Base-by-base conservation (phyloP, 768 basidiomycete genomes). In the Russula foetens region DNA sequence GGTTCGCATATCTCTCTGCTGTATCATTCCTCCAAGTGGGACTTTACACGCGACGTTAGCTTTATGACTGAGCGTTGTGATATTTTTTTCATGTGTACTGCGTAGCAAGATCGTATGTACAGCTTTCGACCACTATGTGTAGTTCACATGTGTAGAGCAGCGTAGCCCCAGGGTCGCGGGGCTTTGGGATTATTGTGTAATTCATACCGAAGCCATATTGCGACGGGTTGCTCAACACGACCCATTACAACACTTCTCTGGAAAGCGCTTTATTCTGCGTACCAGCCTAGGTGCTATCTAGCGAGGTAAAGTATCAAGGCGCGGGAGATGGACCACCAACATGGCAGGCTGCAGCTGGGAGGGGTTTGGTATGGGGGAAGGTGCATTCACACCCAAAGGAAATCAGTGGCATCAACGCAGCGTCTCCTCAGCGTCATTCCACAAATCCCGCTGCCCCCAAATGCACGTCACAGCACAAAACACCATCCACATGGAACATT, bases 381-480 rank as follows among this genome's bases (percentile, higher is more conserved):
- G 9, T 33, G 31, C 31, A 33, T 33, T 33, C 31, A 33, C 31
- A 33, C 31, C n/a, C n/a, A n/a, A n/a, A n/a, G 31, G 4, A 33
- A 33, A 33, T 35, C 35, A 35, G 14, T 17, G 44, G 26, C 14
- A 44, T 24, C 21, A 39, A 31, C 56, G 28, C 23, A 62, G 19
- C 12, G 45, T 14, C 51, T 52, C 74, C 67, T 85, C 83, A 23
- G 85, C 88, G 67, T 92, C 90, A 71, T 74, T 74, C 90, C 90
- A 93, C 44, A 93, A 72, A 70, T 93, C 91, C 53, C 75, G 77
- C 74, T 93, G 91, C 24, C 82, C 84, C 91, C 91, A 93, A 3
- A 85, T 71, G 21, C 79, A 81, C 26, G 80, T 78, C 49, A 92
- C 74, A 1, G 81, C 80, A 7, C 84, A 73, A 6, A 92, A 75